A percentile compares a stretch with the other conserved stretches of the same genome.
These are phyloP conservation scores for Chytridium lagenaria DNA, from an alignment of 371 early-diverging fungal genomes.

Conservation along the genomic window DNA sequence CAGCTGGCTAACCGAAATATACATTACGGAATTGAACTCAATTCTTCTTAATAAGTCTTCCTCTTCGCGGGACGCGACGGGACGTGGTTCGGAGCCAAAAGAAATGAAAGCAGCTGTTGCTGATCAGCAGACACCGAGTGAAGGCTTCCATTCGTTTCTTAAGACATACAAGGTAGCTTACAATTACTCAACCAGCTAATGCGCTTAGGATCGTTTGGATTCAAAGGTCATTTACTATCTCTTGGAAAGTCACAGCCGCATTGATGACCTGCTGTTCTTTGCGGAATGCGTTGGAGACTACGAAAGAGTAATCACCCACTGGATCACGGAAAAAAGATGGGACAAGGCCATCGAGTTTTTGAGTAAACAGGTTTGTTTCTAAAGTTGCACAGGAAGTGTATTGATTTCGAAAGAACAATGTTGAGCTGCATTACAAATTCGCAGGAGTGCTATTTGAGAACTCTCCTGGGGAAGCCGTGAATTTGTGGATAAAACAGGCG, in stretches of 20 bases:
- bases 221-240: conserved; percentile 75
- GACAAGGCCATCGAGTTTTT: conserved; percentile 75
- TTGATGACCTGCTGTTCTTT: conserved; percentile 75
- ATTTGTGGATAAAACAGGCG: conserved; percentile 82
- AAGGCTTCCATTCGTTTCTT: too few relatives aligned
- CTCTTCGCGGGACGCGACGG: background rate
- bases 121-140: too few relatives aligned
- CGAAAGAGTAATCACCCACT: conserved; percentile 79
- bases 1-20: conserved; percentile 89
- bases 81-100: too few relatives aligned
- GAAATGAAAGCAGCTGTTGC: too few relatives aligned
- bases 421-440: conserved; percentile 85
- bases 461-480: conserved; percentile 79
- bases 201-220: conserved; percentile 51
- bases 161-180: conserved; percentile 71
- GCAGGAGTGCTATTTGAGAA: conserved; percentile 82
- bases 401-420: conserved; percentile 56
- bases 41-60: background rate
- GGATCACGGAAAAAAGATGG: conserved; percentile 78
- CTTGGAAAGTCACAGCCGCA: conserved; percentile 83
- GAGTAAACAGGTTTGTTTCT: conserved; percentile 61
- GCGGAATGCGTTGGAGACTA: conserved; percentile 80
- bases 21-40: conserved; percentile 73
- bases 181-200: too few relatives aligned
- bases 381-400: background rate